Conservation (phyloP, 352 stramenopile genomes). For the Globisporangium sylvaticum region DNA sequence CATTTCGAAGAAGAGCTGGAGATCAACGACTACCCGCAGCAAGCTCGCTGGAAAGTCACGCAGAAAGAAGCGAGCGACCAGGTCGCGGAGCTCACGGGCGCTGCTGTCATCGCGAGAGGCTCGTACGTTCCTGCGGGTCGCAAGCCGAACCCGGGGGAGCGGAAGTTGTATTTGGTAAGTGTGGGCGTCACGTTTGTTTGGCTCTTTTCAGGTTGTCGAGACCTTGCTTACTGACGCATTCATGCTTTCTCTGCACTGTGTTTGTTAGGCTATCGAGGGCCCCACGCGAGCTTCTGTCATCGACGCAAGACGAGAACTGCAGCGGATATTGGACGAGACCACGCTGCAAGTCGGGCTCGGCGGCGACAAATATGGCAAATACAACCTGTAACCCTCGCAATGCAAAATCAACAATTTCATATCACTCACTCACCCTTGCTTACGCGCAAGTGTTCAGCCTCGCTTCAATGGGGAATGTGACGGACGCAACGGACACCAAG, state of each 20-base stretch:
- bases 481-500: no score
- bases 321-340: conserved; percentile 87
- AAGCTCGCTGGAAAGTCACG: conserved; percentile 85
- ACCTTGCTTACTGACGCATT: no score
- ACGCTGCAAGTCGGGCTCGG: conserved; percentile 84
- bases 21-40: conserved; percentile 94
- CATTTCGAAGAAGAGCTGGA: conserved; percentile 90
- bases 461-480: no score
- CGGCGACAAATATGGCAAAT: conserved; percentile 87
- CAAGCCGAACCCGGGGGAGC: conserved; percentile 79
- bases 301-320: conserved; percentile 74
- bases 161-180: conserved; percentile 87
- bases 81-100: conserved; percentile 86
- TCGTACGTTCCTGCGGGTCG: conserved; percentile 83
- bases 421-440: not conserved
- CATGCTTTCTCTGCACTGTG: not conserved
- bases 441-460: not conserved
- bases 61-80: conserved; percentile 86
- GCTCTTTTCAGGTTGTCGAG: no score
- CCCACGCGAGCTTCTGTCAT: conserved; percentile 66
- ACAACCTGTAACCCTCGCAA: conserved; percentile 67
- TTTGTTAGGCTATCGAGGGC: conserved; percentile 72
- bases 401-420: conserved; percentile 4
- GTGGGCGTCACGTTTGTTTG: no score
- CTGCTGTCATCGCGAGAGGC: conserved; percentile 86